Conservation (phyloP, 2,329 filamentous ascomycete genomes). For the Verticillium zaregamsianum region DNA sequence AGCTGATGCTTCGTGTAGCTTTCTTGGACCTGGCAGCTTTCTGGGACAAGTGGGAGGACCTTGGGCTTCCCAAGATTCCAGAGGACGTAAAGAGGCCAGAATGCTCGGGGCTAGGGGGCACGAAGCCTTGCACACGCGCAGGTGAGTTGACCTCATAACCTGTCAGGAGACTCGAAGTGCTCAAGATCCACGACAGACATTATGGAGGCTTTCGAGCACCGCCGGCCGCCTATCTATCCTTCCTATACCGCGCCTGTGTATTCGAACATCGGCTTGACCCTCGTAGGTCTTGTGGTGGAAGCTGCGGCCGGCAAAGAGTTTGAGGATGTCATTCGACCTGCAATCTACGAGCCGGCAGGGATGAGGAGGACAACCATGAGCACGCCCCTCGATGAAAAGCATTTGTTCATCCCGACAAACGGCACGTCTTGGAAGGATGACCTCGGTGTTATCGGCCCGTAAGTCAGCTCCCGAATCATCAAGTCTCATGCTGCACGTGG, state of each 20-base stretch:
- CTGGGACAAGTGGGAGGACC: constrained; percentile 19
- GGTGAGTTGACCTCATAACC: constrained; percentile 7
- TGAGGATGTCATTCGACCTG: constrained; percentile 30
- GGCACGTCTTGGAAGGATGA: constrained; percentile 28
- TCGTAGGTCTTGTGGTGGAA: constrained; percentile 42
- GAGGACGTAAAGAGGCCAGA: constrained; percentile 21
- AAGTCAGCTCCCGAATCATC: constrained; percentile 10
- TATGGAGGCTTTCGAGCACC: constrained; percentile 20
- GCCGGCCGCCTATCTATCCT: constrained; percentile 31
- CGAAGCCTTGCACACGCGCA: constrained; percentile 22
- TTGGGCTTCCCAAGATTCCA: constrained; percentile 25
- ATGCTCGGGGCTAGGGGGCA: constrained; percentile 30
- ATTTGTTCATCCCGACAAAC: constrained; percentile 29
- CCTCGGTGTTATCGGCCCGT: constrained; percentile 29
- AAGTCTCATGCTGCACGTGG: too few species aligned
- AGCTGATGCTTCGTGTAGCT: constrained; percentile 15
- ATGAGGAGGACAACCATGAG: constrained; percentile 35
- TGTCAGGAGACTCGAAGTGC: too few species aligned
- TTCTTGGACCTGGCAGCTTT: constrained; percentile 26
- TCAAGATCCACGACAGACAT: constrained; percentile 13
- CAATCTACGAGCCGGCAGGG: constrained; percentile 35
- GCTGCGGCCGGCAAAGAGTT: constrained; percentile 35
- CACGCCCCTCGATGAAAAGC: constrained; percentile 21
- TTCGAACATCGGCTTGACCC: constrained; percentile 40
- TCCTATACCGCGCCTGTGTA: constrained; percentile 43